Evolutionary conservation across 352 stramenopile genomes (phyloP).

Genomic region (Albugo candida): DNA sequence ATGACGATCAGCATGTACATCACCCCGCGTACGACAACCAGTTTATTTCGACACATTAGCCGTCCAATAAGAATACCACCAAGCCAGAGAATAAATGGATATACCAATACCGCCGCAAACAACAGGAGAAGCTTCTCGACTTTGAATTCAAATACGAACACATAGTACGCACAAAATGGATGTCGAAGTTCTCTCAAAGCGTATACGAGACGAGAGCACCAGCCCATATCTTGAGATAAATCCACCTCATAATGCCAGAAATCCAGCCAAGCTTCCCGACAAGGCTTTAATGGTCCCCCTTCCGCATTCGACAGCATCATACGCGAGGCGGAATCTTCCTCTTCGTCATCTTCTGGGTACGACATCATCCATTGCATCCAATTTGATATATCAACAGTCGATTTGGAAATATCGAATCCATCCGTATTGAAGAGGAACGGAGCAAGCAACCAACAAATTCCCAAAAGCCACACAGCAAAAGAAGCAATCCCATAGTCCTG

Average conservation of each 20-base stretch:
- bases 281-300: constrained; percentile 11
- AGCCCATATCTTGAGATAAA: constrained; percentile 39
- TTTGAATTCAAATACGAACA: constrained; percentile 53
- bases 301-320: constrained; percentile 9
- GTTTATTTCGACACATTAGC: constrained; percentile 30
- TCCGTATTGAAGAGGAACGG: constrained; percentile 82
- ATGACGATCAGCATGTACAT: constrained; percentile 58
- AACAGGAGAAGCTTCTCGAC: constrained; percentile 23
- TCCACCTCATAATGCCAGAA: constrained; percentile 55
- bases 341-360: background rate
- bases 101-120: constrained; percentile 23
- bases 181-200: constrained; percentile 58
- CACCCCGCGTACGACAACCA: constrained; percentile 32
- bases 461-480: constrained; percentile 66
- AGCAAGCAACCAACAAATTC: constrained; percentile 61
- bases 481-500: constrained; percentile 67
- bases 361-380: constrained; percentile 77
- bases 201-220: constrained; percentile 57
- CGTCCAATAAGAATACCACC: constrained; percentile 21
- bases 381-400: constrained; percentile 55
- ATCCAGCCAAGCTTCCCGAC: constrained; percentile 52
- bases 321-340: background rate
- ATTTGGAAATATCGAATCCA: constrained; percentile 65
- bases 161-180: constrained; percentile 61
- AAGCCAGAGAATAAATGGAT: constrained; percentile 32